Percentiles rank a stretch among this genome's conserved stretches.
phyloP scores from a whole-genome alignment of 345 rosid species.

The Citrus sp. region DNA sequence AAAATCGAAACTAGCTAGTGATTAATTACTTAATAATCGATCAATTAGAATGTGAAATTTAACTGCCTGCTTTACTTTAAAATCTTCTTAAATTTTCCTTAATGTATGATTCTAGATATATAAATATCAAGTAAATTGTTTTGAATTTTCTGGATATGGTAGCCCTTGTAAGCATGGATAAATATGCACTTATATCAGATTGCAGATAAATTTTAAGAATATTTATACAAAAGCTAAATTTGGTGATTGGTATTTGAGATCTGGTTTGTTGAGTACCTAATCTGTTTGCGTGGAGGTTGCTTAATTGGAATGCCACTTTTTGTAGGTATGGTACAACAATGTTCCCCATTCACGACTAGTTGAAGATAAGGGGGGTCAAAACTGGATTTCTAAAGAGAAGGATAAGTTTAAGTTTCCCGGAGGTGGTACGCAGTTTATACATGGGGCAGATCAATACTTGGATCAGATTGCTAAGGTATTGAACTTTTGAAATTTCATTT shows the following conservation, averaged over 20 bases:
- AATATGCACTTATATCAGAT: too few relatives aligned
- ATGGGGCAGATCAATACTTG: slow-evolving; percentile 88
- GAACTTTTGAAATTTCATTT: background rate
- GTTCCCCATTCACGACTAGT: slow-evolving; percentile 85
- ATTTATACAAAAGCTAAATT: background rate
- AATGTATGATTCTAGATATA: background rate
- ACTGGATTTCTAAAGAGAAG: slow-evolving; percentile 74
- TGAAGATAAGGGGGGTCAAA: slow-evolving; percentile 97
- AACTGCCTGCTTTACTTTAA: background rate
- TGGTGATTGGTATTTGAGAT: background rate
- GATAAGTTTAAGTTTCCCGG: slow-evolving; percentile 94
- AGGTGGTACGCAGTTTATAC: slow-evolving; percentile 98
- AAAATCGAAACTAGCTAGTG: too few relatives aligned
- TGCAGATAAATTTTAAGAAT: background rate
- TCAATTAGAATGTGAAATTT: background rate
- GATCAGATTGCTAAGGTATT: slow-evolving; percentile 79
- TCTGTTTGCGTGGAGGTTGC: background rate
- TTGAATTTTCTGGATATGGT: background rate
- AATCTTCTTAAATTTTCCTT: background rate
- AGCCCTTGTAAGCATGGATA: too few relatives aligned
- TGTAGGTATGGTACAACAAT: slow-evolving; percentile 83
- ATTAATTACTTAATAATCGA: background rate
- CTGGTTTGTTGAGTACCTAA: slow-evolving; percentile 1
- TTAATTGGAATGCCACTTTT: slow-evolving; percentile 15
- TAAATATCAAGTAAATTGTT: background rate